Conservation (phyloP, 208 protist genomes). For the Entamoeba invadens region DNA sequence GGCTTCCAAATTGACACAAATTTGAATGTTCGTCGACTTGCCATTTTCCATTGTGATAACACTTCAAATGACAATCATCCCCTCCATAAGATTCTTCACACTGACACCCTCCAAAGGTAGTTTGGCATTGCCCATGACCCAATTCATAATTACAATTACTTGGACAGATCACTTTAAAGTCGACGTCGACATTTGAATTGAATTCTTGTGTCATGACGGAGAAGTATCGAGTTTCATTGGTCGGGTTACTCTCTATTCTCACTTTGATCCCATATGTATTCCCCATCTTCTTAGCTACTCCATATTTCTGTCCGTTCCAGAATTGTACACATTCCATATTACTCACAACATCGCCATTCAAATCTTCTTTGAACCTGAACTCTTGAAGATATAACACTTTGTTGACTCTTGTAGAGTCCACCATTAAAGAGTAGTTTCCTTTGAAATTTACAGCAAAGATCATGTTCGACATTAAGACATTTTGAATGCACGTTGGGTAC, state of each 20-base stretch:
- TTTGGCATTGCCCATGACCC: not conserved
- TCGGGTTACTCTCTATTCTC: not conserved
- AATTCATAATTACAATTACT: not conserved
- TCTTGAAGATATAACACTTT: not conserved
- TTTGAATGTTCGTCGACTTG: not conserved
- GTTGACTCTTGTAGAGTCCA: not conserved
- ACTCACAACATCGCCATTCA: not conserved
- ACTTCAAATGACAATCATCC: not conserved
- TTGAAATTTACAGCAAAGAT: not conserved
- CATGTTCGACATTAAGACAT: not conserved
- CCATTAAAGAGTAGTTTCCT: not conserved
- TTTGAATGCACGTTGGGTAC: not conserved
- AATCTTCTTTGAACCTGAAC: not conserved
- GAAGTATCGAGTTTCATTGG: not conserved
- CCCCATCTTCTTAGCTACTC: not conserved
- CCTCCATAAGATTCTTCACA: not conserved
- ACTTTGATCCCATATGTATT: not conserved
- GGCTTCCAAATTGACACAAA: not conserved
- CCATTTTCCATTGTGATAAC: not conserved
- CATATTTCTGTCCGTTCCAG: not conserved
- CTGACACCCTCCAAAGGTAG: not conserved
- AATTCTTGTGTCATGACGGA: not conserved
- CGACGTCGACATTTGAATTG: not conserved
- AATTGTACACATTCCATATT: not conserved
- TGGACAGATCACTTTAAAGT: not conserved